Evolutionary conservation across 2,329 filamentous ascomycete genomes (phyloP).

Genomic region (Botrytis elliptica): DNA sequence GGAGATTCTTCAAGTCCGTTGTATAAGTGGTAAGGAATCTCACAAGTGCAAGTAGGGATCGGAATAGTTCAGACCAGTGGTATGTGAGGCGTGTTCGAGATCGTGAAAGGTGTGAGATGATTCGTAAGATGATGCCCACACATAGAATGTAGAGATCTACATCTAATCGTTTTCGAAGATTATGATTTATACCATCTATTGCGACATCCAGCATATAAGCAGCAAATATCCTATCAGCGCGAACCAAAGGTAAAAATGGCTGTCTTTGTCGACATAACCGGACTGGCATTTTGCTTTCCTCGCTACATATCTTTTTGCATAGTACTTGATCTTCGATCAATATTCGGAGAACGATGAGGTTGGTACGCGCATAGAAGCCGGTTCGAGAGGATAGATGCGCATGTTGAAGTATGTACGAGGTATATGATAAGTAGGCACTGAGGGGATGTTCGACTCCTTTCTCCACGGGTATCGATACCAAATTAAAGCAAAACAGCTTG

Average conservation of each 20-base stretch:
- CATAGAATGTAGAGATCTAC: constrained; percentile 79
- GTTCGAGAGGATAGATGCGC: constrained; percentile 79
- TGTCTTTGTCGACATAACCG: constrained; percentile 87
- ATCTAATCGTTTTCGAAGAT: constrained; percentile 81
- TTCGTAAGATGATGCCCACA: constrained; percentile 76
- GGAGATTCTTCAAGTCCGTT: constrained; percentile 67
- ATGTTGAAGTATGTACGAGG: constrained; percentile 91
- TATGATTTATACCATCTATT: constrained; percentile 91
- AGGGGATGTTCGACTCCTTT: constrained; percentile 72
- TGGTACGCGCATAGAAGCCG: constrained; percentile 80
- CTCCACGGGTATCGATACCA: constrained; percentile 65
- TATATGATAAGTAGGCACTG: constrained; percentile 78
- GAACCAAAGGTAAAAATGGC: constrained; percentile 76
- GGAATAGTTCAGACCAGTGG: constrained; percentile 96
- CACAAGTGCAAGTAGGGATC: constrained; percentile 80
- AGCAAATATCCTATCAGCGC: constrained; percentile 69
- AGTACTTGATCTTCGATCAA: constrained; percentile 81
- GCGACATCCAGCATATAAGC: constrained; percentile 80
- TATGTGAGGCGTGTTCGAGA: constrained; percentile 79
- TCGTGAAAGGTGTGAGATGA: constrained; percentile 80
- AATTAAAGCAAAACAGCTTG: constrained; percentile 87
- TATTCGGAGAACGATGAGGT: constrained; percentile 79
- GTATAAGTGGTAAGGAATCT: constrained; percentile 89
- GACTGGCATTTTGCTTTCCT: constrained; percentile 70
- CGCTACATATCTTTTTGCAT: constrained; percentile 80